phyloP scores from a whole-genome alignment of 2,329 filamentous ascomycete genomes.

The Fusarium tuaranense region DNA sequence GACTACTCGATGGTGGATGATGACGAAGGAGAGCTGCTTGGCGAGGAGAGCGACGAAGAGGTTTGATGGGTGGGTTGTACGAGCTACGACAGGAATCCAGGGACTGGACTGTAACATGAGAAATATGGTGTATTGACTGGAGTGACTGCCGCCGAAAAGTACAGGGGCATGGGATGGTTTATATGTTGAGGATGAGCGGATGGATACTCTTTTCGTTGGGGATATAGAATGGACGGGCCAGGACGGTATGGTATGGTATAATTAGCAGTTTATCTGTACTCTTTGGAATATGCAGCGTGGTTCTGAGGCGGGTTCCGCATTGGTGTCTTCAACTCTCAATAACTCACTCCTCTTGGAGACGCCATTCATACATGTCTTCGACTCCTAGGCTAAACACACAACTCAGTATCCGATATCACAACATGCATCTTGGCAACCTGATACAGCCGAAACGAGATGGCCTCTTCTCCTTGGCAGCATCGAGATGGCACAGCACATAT shows the following conservation, averaged over 20 bases:
- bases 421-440: neutral
- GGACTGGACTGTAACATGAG: slow-evolving; percentile 20
- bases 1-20: slow-evolving; percentile 91
- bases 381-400: neutral
- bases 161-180: neutral
- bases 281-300: slow-evolving; percentile 21
- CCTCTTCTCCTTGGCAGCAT: neutral
- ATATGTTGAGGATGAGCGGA: slow-evolving; percentile 14
- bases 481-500: neutral
- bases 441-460: neutral
- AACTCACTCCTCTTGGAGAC: too few species aligned
- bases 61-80: slow-evolving; percentile 55
- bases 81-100: slow-evolving; percentile 26
- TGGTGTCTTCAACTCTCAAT: neutral
- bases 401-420: neutral
- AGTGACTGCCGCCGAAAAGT: neutral
- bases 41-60: slow-evolving; percentile 94
- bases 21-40: slow-evolving; percentile 93
- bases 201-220: slow-evolving; percentile 1
- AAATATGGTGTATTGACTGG: slow-evolving; percentile 25
- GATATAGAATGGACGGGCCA: slow-evolving; percentile 27
- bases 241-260: slow-evolving; percentile 25
- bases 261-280: slow-evolving; percentile 8
- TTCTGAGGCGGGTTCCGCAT: neutral
- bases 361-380: neutral